phyloP scores from a whole-genome alignment of 2,329 filamentous ascomycete species.

The Verticillium isaacii region DNA sequence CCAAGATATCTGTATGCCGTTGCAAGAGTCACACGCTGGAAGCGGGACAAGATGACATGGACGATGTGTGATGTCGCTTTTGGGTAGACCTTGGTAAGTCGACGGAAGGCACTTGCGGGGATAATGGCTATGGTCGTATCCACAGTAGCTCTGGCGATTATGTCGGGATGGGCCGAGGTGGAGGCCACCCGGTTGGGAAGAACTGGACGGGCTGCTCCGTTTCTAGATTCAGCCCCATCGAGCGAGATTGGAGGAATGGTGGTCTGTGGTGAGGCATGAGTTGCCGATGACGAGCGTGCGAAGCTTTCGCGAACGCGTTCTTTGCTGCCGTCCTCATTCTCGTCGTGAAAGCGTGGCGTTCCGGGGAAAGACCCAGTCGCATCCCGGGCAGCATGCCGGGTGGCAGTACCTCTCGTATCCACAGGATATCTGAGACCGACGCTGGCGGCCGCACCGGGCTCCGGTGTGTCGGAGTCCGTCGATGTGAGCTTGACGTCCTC shows the following conservation, averaged over 20 bases:
- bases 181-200: constrained; percentile 27
- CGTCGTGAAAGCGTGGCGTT: constrained; percentile 6
- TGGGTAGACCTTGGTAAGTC: constrained; percentile 88
- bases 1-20: constrained; percentile 95
- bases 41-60: constrained; percentile 90
- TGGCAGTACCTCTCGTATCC: background rate
- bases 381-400: background rate
- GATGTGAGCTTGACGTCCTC: constrained; percentile 82
- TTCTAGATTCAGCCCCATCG: constrained; percentile 37
- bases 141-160: constrained; percentile 90
- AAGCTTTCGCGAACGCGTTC: constrained; percentile 2
- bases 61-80: constrained; percentile 97
- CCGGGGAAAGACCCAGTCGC: constrained; percentile 10
- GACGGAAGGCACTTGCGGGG: constrained; percentile 89
- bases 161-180: constrained; percentile 89
- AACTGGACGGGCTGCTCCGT: background rate
- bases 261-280: background rate
- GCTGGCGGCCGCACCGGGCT: constrained; percentile 8
- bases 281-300: constrained; percentile 26
- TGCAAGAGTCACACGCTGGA: constrained; percentile 89
- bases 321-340: constrained; percentile 6
- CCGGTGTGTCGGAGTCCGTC: constrained; percentile 52
- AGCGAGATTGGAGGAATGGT: constrained; percentile 73
- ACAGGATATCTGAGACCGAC: background rate
- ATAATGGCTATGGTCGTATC: constrained; percentile 99